Evolutionary conservation across 2,329 filamentous ascomycete species (phyloP), one percentile per base, ranked within the genome.

Genomic region (Cercospora sesami): DNA sequence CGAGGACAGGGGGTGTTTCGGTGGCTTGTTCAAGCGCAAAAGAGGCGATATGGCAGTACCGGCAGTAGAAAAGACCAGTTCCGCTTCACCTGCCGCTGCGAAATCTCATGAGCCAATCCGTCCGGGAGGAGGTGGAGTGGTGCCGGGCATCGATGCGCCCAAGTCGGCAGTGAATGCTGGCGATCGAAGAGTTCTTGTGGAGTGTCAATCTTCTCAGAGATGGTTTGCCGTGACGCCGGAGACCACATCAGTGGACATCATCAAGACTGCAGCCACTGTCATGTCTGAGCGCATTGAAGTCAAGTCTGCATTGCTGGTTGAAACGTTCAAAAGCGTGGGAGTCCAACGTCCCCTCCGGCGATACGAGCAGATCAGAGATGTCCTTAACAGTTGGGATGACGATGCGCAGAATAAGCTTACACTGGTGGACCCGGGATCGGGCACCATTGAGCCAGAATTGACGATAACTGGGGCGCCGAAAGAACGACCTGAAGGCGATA

Each of bases 331-430:
- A 21, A 86, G 89, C 55, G 85, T 95, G 0, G 92, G 92, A 31
- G 84, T 98, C 1, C 91, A 96, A 78, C 88, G 94, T 45, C 90
- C 91, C 0, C 81, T 98, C 28, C 90, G 94, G 48, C 89, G 89
- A 45, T 97, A 97, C 77, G 94, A 98, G 81, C 88, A 88, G 69
- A 86, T 98, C 33, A 88, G 92, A 68, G 92, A 97, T 75, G 87
- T 97, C 23, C 87, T 97, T 85, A 96, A 96, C 78, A 96, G 93
- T 0, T 98, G 94, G 94, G 92, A 96, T 69, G 84, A 86, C 53
- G 93, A 97, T 77, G 83, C 85, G 2, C 90, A 93, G 73, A 95
- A 96, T 75, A 84, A 86, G 7, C 83, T 98, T 14, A 81, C 91
- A 18, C 84, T 97, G 23, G 81, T 90, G 64, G 84, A 89, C 14